Evolutionary conservation across 2,329 filamentous ascomycete genomes (phyloP).

Genomic region (Samsoniella hepiali): DNA sequence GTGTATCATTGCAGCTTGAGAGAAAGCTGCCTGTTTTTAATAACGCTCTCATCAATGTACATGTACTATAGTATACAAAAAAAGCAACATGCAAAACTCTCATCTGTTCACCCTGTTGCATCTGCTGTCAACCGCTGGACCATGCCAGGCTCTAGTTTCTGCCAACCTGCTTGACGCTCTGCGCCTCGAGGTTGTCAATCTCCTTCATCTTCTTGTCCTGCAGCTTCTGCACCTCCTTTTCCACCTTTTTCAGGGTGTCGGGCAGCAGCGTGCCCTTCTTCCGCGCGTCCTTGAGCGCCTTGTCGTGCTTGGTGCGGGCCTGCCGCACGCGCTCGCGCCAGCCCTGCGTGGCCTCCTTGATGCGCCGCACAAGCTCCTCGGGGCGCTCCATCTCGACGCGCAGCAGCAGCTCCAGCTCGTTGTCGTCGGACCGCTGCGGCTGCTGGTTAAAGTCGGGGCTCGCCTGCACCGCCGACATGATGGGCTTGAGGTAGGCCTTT

Average conservation of each 20-base stretch:
- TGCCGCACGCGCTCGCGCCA: constrained; percentile 51
- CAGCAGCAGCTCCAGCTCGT: constrained; percentile 56
- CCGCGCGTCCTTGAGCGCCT: constrained; percentile 48
- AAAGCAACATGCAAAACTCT: background rate
- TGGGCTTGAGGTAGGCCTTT: constrained; percentile 47
- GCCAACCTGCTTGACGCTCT: constrained; percentile 41
- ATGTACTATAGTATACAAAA: constrained; percentile 20
- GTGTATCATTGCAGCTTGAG: constrained; percentile 7
- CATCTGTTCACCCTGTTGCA: background rate
- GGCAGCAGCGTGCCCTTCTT: constrained; percentile 42
- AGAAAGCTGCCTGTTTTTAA: background rate
- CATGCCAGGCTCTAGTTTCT: constrained; percentile 20
- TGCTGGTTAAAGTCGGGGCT: constrained; percentile 58
- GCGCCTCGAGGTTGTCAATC: constrained; percentile 49
- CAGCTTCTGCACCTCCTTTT: constrained; percentile 45
- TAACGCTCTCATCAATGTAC: constrained; percentile 17
- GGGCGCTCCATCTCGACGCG: constrained; percentile 50
- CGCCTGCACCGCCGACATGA: constrained; percentile 53
- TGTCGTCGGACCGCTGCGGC: constrained; percentile 55
- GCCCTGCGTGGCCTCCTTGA: constrained; percentile 45
- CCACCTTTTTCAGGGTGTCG: constrained; percentile 49
- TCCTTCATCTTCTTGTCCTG: constrained; percentile 53
- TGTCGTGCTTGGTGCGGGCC: constrained; percentile 46
- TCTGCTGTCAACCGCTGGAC: background rate
- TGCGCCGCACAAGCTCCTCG: constrained; percentile 43